Evolutionary conservation across 2,329 filamentous ascomycete species (phyloP).

Genomic region (Pseudocercospora crystallina): DNA sequence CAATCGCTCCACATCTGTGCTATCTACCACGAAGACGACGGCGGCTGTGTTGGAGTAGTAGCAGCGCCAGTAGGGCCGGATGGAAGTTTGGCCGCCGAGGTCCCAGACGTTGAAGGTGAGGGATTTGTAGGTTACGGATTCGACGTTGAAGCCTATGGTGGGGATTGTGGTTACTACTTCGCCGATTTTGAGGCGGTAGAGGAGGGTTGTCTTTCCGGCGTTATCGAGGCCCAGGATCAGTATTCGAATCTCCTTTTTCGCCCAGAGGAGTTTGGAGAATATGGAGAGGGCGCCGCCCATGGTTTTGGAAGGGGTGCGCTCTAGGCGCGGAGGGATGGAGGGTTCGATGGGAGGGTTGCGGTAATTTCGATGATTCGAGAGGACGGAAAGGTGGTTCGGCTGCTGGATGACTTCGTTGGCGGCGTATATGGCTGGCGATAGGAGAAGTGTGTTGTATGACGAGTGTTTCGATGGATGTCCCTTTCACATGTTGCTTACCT

Average conservation of each 20-base stretch:
- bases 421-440: neutral
- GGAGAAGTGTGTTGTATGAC: neutral
- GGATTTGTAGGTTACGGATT: constrained; percentile 97
- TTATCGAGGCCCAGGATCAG: constrained; percentile 75
- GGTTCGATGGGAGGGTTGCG: neutral
- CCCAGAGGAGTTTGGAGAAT: constrained; percentile 72
- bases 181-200: constrained; percentile 95
- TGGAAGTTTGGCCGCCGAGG: constrained; percentile 96
- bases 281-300: constrained; percentile 60
- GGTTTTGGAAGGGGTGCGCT: constrained; percentile 21
- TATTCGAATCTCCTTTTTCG: constrained; percentile 98
- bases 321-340: constrained; percentile 5
- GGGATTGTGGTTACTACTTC: constrained; percentile 99
- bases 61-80: constrained; percentile 97
- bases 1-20: constrained; percentile 92
- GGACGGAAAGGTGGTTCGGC: neutral
- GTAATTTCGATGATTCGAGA: neutral
- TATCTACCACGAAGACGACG: constrained; percentile 98
- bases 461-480: constrained; percentile 1
- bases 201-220: constrained; percentile 93
- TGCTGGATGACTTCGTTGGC: neutral
- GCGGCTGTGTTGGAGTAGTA: constrained; percentile 99
- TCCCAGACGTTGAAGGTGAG: constrained; percentile 99
- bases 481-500: too few species aligned
- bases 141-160: constrained; percentile 98